phyloP scores from a whole-genome alignment of 2,329 filamentous ascomycete species.

The Aspergillus niger region DNA sequence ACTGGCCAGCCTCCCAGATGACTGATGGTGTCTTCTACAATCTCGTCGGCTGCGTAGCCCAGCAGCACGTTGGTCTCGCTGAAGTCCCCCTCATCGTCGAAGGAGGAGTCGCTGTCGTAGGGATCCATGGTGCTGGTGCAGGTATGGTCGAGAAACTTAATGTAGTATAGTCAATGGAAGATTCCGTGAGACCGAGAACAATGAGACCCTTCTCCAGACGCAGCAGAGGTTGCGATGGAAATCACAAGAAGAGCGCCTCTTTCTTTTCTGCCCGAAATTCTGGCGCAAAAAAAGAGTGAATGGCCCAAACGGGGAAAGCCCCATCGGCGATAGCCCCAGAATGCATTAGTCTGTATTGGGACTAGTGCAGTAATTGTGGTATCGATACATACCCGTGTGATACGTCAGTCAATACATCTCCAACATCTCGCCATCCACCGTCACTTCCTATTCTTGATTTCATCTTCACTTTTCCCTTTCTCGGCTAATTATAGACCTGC shows the following conservation, averaged over 20 bases:
- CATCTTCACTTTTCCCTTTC: neutral
- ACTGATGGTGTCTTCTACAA: constrained; percentile 79
- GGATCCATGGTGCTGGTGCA: constrained; percentile 60
- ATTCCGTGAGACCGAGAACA: neutral
- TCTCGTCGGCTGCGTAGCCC: constrained; percentile 81
- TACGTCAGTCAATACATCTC: neutral
- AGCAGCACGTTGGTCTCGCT: constrained; percentile 77
- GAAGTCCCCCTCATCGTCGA: constrained; percentile 60
- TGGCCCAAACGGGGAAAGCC: constrained; percentile 12
- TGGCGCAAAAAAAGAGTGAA: constrained; percentile 18
- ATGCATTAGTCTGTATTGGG: constrained; percentile 10
- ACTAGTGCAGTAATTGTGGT: constrained; percentile 11
- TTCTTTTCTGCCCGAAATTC: neutral
- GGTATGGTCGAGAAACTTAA: neutral
- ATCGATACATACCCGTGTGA: neutral
- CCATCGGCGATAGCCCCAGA: constrained; percentile 26
- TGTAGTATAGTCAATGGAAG: neutral
- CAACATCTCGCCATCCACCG: neutral
- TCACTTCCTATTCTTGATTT: neutral
- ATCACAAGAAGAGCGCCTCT: neutral
- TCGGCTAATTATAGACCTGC: neutral
- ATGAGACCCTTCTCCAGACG: neutral
- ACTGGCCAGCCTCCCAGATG: constrained; percentile 86
- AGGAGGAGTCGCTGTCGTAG: constrained; percentile 85
- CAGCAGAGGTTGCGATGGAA: neutral